These are phyloP conservation scores for Atkinsonella texensis DNA, from an alignment of 2,329 filamentous ascomycete genomes.

Conservation along the genomic window DNA sequence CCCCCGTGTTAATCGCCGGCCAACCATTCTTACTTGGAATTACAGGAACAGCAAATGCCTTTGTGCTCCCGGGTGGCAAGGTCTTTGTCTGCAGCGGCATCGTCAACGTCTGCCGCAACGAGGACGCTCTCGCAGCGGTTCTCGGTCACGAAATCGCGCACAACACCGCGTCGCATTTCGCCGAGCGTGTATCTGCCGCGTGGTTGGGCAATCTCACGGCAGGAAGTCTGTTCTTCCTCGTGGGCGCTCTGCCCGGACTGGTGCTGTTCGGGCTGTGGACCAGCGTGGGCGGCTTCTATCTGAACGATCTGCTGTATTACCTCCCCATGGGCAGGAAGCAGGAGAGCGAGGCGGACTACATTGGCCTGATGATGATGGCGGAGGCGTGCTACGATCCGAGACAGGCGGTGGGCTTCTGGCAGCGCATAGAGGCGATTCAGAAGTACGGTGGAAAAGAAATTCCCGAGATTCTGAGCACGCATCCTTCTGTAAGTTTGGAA, in stretches of 20 bases:
- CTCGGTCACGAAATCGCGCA: conserved; percentile 74
- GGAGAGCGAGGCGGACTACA: conserved; percentile 69
- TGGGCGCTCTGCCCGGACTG: conserved; percentile 29
- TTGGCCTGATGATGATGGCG: conserved; percentile 73
- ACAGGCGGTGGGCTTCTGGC: conserved; percentile 55
- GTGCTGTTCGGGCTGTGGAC: conserved; percentile 26
- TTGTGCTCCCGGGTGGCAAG: conserved; percentile 67
- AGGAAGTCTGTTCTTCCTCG: conserved; percentile 37
- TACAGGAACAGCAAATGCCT: conserved; percentile 53
- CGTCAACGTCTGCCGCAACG: conserved; percentile 50
- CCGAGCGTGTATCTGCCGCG: conserved; percentile 47
- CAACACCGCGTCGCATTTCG: conserved; percentile 55
- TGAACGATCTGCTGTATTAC: conserved; percentile 52
- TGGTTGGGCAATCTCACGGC: conserved; percentile 41
- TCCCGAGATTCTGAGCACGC: conserved; percentile 64
- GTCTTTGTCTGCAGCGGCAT: conserved; percentile 72
- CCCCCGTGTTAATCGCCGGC: too few relatives aligned
- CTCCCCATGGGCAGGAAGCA: conserved; percentile 59
- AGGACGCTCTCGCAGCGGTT: conserved; percentile 62
- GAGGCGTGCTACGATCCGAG: conserved; percentile 65
- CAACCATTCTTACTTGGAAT: not conserved
- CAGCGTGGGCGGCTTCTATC: conserved; percentile 29
- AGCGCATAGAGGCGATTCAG: conserved; percentile 46
- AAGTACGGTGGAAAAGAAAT: conserved; percentile 31
- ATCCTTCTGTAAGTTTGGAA: conserved; percentile 50